Percentiles rank a stretch among this genome's conserved stretches.
These are phyloP conservation scores for Paracorniculantispora psalliotae DNA, from an alignment of 2,329 filamentous ascomycete genomes.

Conservation along the genomic window DNA sequence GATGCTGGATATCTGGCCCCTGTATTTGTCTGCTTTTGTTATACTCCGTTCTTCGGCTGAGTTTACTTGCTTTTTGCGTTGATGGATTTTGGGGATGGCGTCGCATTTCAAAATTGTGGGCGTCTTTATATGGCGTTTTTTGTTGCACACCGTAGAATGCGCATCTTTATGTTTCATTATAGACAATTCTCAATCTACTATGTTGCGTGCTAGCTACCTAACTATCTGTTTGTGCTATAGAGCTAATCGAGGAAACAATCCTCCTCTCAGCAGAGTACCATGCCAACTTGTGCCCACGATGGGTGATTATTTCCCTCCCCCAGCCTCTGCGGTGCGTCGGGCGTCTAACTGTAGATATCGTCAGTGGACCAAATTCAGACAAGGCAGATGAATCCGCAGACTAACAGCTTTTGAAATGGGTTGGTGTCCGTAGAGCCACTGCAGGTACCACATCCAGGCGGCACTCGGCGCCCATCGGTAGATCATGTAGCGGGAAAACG, in stretches of 20 bases:
- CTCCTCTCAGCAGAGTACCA: background rate
- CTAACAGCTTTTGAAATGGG: conserved; percentile 4
- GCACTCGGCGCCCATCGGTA: conserved; percentile 17
- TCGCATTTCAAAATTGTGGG: too few species aligned
- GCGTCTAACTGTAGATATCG: background rate
- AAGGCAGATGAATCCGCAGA: background rate
- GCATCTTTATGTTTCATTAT: too few species aligned
- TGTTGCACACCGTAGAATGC: background rate
- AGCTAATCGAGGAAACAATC: background rate
- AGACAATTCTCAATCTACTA: too few species aligned
- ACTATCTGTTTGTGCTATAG: too few species aligned
- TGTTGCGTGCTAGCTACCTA: too few species aligned
- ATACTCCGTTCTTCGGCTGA: background rate
- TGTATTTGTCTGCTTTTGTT: background rate
- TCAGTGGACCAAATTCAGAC: background rate
- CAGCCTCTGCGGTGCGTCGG: background rate
- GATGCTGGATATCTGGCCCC: background rate
- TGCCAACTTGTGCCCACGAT: too few species aligned
- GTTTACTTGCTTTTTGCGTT: background rate
- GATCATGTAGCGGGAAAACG: conserved; percentile 15
- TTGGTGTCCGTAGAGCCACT: conserved; percentile 18
- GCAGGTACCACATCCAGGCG: conserved; percentile 17
- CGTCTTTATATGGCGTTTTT: background rate
- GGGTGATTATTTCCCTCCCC: background rate
- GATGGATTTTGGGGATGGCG: too few species aligned